A percentile compares a stretch with the other conserved stretches of the same genome.
Conservation (phyloP, 148 eudicot genomes). For the Rhododendron griersonianum region DNA sequence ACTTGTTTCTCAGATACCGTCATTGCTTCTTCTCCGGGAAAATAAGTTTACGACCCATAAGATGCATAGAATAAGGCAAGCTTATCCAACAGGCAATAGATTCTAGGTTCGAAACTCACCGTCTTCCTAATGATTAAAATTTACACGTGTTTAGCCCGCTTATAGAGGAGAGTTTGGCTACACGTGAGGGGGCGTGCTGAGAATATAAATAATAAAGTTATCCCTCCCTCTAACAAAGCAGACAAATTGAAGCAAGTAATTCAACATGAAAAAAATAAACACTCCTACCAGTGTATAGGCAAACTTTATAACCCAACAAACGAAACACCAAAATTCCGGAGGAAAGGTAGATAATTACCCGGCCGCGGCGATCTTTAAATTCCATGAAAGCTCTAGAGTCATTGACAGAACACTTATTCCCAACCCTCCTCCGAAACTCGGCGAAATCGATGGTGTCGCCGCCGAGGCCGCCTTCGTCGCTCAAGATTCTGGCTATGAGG, state of each 20-base stretch:
- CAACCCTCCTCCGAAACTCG: constrained; percentile 78
- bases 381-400: constrained; percentile 75
- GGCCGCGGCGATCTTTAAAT: constrained; percentile 65
- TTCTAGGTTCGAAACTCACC: no score
- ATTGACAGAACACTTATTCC: constrained; percentile 64
- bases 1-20: no score
- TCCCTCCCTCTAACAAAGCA: neutral
- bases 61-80: no score
- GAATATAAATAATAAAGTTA: no score
- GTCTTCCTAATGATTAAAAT: no score
- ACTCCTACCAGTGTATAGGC: neutral
- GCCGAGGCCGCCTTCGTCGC: constrained; percentile 79
- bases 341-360: constrained; percentile 26
- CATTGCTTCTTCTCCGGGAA: no score
- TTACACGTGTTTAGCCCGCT: no score
- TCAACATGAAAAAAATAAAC: neutral
- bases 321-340: neutral
- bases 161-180: no score
- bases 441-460: constrained; percentile 80
- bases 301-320: neutral
- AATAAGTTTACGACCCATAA: no score
- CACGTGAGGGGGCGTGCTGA: no score
- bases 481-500: constrained; percentile 61
- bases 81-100: no score
- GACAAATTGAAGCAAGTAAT: neutral